Conservation (phyloP, 495 filamentous ascomycete genomes). For the Penicillium canescens region DNA sequence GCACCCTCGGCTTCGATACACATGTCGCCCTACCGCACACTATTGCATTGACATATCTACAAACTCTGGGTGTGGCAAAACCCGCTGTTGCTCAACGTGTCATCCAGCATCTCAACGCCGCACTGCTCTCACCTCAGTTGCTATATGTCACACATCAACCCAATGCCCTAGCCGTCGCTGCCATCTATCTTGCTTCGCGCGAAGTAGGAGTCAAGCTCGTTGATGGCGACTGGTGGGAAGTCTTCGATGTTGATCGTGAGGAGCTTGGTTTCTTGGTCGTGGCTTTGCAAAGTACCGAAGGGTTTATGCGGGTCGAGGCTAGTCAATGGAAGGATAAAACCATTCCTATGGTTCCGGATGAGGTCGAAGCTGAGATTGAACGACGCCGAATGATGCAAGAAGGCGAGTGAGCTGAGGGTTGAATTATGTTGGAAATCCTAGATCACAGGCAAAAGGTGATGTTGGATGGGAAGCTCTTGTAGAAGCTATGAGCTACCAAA, state of each 20-base stretch:
- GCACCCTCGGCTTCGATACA: constrained; percentile 75
- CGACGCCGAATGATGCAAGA: constrained; percentile 56
- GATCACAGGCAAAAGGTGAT: background rate
- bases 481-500: background rate
- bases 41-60: constrained; percentile 89
- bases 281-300: constrained; percentile 76
- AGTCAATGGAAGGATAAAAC: constrained; percentile 42
- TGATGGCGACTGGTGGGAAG: constrained; percentile 89
- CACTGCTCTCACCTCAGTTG: constrained; percentile 82
- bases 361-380: constrained; percentile 63
- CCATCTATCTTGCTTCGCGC: constrained; percentile 84
- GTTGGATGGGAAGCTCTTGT: background rate
- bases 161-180: constrained; percentile 77
- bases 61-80: constrained; percentile 68
- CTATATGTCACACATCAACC: constrained; percentile 93
- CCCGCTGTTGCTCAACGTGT: constrained; percentile 58
- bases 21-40: constrained; percentile 83
- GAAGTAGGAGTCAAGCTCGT: constrained; percentile 77
- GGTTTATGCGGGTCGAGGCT: constrained; percentile 60
- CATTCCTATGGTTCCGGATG: constrained; percentile 49
- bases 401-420: constrained; percentile 39
- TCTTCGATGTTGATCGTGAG: constrained; percentile 97
- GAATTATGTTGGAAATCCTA: background rate
- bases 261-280: constrained; percentile 93
- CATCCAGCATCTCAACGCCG: constrained; percentile 77